A percentile compares a stretch with the other conserved stretches of the same genome.
phyloP scores from a whole-genome alignment of 306 rosid genomes.

The Oxytropis ochrocephala region DNA sequence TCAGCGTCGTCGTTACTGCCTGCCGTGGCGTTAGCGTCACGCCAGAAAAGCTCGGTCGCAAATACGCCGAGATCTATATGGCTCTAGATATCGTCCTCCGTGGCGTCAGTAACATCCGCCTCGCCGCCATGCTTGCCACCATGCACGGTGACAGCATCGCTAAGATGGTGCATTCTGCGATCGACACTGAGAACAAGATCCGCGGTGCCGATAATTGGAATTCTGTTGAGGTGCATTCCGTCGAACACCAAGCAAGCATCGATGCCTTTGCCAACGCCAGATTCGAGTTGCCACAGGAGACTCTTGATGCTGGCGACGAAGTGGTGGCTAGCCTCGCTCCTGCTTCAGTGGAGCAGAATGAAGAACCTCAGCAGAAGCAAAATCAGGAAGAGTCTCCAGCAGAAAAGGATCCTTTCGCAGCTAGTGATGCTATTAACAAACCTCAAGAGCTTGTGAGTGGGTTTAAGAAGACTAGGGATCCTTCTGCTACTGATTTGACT shows the following conservation, averaged over 20 bases:
- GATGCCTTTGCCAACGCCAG: constrained; percentile 47
- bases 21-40: constrained; percentile 95
- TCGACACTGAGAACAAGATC: constrained; percentile 77
- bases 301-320: constrained; percentile 76
- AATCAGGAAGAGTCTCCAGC: constrained; percentile 41
- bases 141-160: constrained; percentile 92
- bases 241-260: constrained; percentile 57
- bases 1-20: constrained; percentile 70
- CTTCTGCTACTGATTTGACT: constrained; percentile 74
- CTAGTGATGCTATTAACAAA: constrained; percentile 78
- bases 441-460: constrained; percentile 74
- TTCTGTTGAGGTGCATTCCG: constrained; percentile 46
- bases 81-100: constrained; percentile 87
- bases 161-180: constrained; percentile 88
- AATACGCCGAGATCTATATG: constrained; percentile 95
- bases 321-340: constrained; percentile 56
- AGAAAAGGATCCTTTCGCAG: constrained; percentile 89
- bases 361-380: constrained; percentile 40
- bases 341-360: constrained; percentile 37
- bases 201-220: constrained; percentile 81
- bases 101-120: constrained; percentile 79
- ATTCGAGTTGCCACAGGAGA: constrained; percentile 76
- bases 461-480: constrained; percentile 73
- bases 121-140: constrained; percentile 90
- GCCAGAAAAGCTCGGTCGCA: constrained; percentile 79